These are phyloP conservation scores for Rhynchosporium secalis DNA, from an alignment of 2,329 filamentous ascomycete genomes.

Conservation along the genomic window DNA sequence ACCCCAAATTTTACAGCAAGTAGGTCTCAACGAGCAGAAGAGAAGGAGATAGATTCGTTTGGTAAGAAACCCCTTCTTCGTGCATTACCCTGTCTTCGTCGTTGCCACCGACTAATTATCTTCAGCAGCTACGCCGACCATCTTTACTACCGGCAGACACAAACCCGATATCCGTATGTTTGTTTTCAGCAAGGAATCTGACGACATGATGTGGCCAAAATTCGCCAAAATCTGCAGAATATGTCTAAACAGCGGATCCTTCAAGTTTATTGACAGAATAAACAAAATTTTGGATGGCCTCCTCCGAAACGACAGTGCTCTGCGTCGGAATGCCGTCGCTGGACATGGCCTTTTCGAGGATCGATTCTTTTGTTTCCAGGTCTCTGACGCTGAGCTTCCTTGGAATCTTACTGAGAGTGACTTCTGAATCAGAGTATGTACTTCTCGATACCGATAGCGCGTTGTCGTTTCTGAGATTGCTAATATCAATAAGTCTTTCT, in stretches of 20 bases:
- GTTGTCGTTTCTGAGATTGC: neutral
- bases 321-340: neutral
- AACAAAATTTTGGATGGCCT: neutral
- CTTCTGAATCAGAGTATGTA: neutral
- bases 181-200: constrained; percentile 20
- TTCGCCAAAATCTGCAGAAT: neutral
- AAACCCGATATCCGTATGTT: constrained; percentile 13
- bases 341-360: constrained; percentile 3
- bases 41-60: constrained; percentile 5
- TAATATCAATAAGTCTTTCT: neutral
- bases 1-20: neutral
- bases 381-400: neutral
- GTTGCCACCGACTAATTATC: neutral
- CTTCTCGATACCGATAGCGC: neutral
- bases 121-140: neutral
- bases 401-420: neutral
- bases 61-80: neutral
- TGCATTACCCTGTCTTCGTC: neutral
- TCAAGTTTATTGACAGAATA: no score
- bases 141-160: constrained; percentile 13
- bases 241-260: neutral
- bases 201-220: neutral
- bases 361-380: constrained; percentile 10
- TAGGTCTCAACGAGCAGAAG: neutral
- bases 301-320: neutral